A percentile compares a stretch with the other conserved stretches of the same genome.
phyloP scores from a whole-genome alignment of 2,329 filamentous ascomycete genomes.

The Colletotrichum cereale region DNA sequence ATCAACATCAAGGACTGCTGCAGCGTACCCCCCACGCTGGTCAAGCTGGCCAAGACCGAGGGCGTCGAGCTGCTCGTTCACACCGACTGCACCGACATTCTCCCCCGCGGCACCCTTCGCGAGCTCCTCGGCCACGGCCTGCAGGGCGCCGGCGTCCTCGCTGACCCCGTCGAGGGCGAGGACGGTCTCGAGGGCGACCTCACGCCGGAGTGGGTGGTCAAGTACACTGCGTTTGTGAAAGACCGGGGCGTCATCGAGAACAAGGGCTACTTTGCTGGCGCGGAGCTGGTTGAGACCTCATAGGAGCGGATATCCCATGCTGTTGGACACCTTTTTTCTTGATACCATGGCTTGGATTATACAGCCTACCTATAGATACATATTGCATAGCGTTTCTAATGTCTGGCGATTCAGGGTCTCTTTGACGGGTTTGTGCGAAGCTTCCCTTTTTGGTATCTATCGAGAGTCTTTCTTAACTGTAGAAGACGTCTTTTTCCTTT shows the following conservation, averaged over 20 bases:
- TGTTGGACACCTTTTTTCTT: conserved; percentile 28
- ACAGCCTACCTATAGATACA: conserved; percentile 36
- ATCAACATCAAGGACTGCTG: conserved; percentile 98
- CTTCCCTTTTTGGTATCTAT: conserved; percentile 25
- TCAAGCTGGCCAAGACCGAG: conserved; percentile 84
- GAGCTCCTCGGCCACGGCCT: conserved; percentile 83
- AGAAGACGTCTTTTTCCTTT: conserved; percentile 10
- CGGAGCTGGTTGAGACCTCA: conserved; percentile 68
- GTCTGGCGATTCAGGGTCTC: conserved; percentile 29
- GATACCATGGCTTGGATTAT: conserved; percentile 34
- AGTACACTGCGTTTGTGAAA: conserved; percentile 94
- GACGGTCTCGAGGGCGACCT: conserved; percentile 81
- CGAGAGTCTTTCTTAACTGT: conserved; percentile 24
- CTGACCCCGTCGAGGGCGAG: conserved; percentile 64
- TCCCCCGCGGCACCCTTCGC: conserved; percentile 86
- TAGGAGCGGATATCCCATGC: conserved; percentile 8
- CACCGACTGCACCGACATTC: conserved; percentile 91
- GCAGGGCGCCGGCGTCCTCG: conserved; percentile 81
- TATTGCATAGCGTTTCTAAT: conserved; percentile 39
- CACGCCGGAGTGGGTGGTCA: conserved; percentile 92
- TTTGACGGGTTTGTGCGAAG: conserved; percentile 23
- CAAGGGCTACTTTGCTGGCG: conserved; percentile 95
- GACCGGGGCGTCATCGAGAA: conserved; percentile 97
- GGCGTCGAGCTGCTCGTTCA: conserved; percentile 92
- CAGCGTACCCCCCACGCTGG: conserved; percentile 89